These are phyloP conservation scores for Quercus glauca DNA, from an alignment of 306 rosid genomes.

Conservation along the genomic window DNA sequence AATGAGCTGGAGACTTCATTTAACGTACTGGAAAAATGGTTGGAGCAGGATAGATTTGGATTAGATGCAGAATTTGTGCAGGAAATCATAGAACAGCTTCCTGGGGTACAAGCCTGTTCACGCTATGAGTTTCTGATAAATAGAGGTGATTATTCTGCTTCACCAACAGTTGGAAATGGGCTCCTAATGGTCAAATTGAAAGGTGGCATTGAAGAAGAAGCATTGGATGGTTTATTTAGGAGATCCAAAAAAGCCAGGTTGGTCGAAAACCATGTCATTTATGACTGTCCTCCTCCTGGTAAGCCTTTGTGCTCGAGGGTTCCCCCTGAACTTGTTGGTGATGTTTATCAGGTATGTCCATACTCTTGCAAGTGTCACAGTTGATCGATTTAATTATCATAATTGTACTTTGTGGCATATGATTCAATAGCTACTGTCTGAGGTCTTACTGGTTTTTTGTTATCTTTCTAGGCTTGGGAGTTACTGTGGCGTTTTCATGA, in stretches of 20 bases:
- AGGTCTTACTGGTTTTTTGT: slow-evolving; percentile 13
- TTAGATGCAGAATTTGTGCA: slow-evolving; percentile 87
- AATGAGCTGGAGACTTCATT: slow-evolving; percentile 38
- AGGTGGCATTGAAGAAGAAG: slow-evolving; percentile 54
- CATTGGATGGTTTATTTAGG: slow-evolving; percentile 46
- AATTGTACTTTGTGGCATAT: slow-evolving; percentile 2
- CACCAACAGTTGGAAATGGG: slow-evolving; percentile 80
- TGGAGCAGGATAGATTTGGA: slow-evolving; percentile 95
- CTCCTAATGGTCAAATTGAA: slow-evolving; percentile 47
- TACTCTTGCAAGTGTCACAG: slow-evolving; percentile 11
- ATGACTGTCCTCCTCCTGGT: slow-evolving; percentile 79
- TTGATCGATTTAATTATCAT: slow-evolving; percentile 14
- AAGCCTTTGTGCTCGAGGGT: slow-evolving; percentile 65
- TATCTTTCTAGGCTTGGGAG: slow-evolving; percentile 74
- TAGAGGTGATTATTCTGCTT: slow-evolving; percentile 52
- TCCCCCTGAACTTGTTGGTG: slow-evolving; percentile 74
- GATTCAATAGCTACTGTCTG: slow-evolving; percentile 14
- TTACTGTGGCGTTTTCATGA: slow-evolving; percentile 62
- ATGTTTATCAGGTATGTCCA: slow-evolving; percentile 76
- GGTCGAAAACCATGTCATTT: slow-evolving; percentile 29
- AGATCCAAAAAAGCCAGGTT: slow-evolving; percentile 51
- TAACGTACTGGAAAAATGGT: slow-evolving; percentile 64
- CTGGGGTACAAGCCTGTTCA: slow-evolving; percentile 52
- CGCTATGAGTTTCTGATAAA: slow-evolving; percentile 53
- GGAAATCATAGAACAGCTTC: slow-evolving; percentile 81